These are phyloP conservation scores for Wallemia hederae DNA, from an alignment of 1,284 basidiomycete species.

Conservation along the genomic window DNA sequence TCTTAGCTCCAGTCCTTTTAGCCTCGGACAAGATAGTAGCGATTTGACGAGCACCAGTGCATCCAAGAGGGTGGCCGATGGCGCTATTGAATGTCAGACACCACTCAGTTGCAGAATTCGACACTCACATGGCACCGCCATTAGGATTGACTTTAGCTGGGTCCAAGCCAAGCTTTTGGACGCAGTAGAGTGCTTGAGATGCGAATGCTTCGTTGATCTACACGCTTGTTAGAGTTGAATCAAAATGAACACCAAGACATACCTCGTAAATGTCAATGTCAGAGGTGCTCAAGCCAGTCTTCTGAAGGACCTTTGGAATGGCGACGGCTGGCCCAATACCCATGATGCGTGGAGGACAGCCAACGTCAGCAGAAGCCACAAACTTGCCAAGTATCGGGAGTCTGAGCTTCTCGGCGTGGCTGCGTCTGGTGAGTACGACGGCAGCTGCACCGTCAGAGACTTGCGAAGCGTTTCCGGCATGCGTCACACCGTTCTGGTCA, in stretches of 20 bases:
- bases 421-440: conserved; percentile 61
- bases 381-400: conserved; percentile 83
- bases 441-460: conserved; percentile 95
- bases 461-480: conserved; percentile 81
- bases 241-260: background rate
- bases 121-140: conserved; percentile 24
- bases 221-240: conserved; percentile 3
- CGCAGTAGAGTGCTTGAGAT: conserved; percentile 45
- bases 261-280: conserved; percentile 71
- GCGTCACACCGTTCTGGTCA: conserved; percentile 57
- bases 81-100: conserved; percentile 1
- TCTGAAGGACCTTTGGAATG: conserved; percentile 54
- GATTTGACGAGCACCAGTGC: conserved; percentile 52
- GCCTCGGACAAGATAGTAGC: conserved; percentile 57
- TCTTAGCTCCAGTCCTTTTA: conserved; percentile 29
- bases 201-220: conserved; percentile 58
- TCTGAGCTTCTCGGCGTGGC: conserved; percentile 58
- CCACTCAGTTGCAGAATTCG: conserved; percentile 8
- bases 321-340: conserved; percentile 64
- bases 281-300: conserved; percentile 35
- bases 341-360: conserved; percentile 69
- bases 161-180: conserved; percentile 22
- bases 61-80: conserved; percentile 7
- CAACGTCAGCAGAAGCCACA: conserved; percentile 43
- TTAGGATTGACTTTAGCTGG: conserved; percentile 20